Conservation (phyloP, 257 asterid genomes). For the Fraxinus cuspidata region DNA sequence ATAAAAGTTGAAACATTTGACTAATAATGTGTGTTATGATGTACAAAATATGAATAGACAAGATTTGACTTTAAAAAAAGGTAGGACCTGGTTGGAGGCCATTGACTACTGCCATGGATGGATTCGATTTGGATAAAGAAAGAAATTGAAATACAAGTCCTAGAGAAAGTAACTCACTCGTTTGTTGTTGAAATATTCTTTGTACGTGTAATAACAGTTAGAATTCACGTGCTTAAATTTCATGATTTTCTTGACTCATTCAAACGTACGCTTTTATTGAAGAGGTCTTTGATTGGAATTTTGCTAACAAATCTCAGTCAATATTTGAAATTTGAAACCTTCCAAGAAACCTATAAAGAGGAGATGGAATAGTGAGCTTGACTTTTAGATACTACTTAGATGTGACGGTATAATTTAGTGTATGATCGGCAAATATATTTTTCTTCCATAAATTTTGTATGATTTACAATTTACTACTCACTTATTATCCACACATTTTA, state of each 20-base stretch:
- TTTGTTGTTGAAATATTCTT: neutral
- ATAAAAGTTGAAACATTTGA: slow-evolving; percentile 1
- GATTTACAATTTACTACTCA: no score
- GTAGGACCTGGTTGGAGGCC: neutral
- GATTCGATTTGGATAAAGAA: neutral
- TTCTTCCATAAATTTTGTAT: no score
- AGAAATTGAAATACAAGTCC: neutral
- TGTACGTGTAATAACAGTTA: neutral
- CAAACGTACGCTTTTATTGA: neutral
- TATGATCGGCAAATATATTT: no score
- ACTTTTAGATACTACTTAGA: no score
- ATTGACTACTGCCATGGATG: neutral
- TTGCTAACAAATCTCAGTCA: neutral
- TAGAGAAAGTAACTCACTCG: neutral
- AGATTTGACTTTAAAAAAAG: neutral
- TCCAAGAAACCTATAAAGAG: neutral
- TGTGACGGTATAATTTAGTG: no score
- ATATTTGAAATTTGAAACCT: neutral
- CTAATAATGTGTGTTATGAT: neutral
- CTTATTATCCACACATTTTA: no score
- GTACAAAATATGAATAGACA: neutral
- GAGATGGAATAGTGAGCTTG: neutral
- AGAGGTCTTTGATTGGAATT: neutral
- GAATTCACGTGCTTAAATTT: neutral
- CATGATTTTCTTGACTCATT: neutral